Evolutionary conservation across 768 basidiomycete species (phyloP).

Genomic region (Rickenella mellea): DNA sequence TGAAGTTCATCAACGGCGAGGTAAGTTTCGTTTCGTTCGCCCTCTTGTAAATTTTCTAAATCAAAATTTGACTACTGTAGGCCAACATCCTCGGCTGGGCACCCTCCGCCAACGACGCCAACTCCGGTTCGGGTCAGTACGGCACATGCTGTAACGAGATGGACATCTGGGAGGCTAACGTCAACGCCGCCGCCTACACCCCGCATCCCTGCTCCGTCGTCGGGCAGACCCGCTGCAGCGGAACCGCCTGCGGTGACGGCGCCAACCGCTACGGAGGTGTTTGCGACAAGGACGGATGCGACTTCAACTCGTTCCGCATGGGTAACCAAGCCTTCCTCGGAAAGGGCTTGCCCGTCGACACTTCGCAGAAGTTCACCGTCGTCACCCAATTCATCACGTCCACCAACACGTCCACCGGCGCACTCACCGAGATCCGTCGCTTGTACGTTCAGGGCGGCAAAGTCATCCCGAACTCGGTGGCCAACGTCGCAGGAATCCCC

Average conservation of each 20-base stretch:
- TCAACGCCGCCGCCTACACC: constrained; percentile 39
- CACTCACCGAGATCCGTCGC: constrained; percentile 43
- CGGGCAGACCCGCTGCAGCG: constrained; percentile 33
- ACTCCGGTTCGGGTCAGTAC: constrained; percentile 34
- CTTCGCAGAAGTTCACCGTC: constrained; percentile 40
- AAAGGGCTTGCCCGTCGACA: constrained; percentile 38
- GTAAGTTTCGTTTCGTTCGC: constrained; percentile 18
- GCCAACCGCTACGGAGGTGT: constrained; percentile 30
- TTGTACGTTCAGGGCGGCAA: constrained; percentile 44
- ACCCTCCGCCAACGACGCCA: constrained; percentile 25
- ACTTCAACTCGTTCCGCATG: constrained; percentile 56
- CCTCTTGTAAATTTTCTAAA: background rate
- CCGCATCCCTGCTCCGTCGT: constrained; percentile 38
- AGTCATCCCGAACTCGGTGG: constrained; percentile 41
- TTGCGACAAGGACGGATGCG: constrained; percentile 50
- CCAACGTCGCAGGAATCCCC: constrained; percentile 33
- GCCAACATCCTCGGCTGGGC: constrained; percentile 39
- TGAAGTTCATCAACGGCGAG: constrained; percentile 52
- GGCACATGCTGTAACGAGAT: constrained; percentile 53
- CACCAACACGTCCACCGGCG: constrained; percentile 34
- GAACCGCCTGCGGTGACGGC: constrained; percentile 28
- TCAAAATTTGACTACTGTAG: constrained; percentile 16
- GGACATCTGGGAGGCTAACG: constrained; percentile 55
- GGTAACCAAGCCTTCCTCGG: constrained; percentile 39
- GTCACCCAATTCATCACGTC: constrained; percentile 49